These are phyloP conservation scores for Penicillium paradoxum DNA, from an alignment of 495 filamentous ascomycete species.

Conservation along the genomic window DNA sequence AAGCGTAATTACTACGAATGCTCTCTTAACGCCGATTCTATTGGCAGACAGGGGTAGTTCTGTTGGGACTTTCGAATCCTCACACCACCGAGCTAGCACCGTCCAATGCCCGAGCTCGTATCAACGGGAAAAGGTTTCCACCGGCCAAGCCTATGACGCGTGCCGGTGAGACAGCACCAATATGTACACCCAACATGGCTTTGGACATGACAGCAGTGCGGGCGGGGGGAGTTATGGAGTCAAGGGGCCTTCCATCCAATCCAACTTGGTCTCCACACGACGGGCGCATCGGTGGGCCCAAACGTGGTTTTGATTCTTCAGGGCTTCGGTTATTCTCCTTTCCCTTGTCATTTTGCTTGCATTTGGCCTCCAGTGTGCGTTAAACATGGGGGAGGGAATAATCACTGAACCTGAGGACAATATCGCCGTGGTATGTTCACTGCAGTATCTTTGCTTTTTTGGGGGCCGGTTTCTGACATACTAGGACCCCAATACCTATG, in stretches of 20 bases:
- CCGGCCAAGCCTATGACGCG: too few relatives aligned
- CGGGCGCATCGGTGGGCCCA: not conserved
- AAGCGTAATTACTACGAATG: not conserved
- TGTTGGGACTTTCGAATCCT: too few relatives aligned
- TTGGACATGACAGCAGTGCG: too few relatives aligned
- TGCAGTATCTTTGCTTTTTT: not conserved
- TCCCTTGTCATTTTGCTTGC: not conserved
- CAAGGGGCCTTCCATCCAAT: not conserved
- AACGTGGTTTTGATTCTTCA: not conserved
- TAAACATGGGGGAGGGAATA: not conserved
- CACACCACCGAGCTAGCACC: too few relatives aligned
- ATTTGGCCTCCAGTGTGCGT: not conserved
- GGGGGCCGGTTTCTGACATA: not conserved
- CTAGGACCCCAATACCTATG: conserved; percentile 3
- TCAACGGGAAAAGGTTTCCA: too few relatives aligned
- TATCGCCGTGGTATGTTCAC: not conserved
- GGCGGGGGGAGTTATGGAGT: too few relatives aligned
- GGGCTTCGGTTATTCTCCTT: not conserved
- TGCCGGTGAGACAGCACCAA: too few relatives aligned
- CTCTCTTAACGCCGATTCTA: not conserved
- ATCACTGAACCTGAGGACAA: not conserved
- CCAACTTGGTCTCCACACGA: not conserved
- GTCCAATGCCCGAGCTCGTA: too few relatives aligned
- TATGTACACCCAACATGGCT: too few relatives aligned
- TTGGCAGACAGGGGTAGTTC: not conserved